Evolutionary conservation across 257 asterid species (phyloP).

Genomic region (Capsicum baccatum): DNA sequence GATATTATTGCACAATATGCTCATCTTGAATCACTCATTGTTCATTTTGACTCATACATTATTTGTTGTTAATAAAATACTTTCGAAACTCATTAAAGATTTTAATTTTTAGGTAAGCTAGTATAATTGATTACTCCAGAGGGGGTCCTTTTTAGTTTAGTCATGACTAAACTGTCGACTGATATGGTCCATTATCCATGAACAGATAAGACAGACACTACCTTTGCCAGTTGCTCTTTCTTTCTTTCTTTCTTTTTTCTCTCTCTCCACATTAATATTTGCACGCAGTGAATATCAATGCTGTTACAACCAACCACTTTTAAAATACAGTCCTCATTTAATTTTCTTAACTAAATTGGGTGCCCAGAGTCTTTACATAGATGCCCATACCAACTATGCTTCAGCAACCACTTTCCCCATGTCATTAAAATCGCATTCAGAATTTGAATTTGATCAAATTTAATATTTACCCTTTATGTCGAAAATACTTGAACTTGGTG

Average conservation of each 20-base stretch:
- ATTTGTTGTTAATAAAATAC: neutral
- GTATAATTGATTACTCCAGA: neutral
- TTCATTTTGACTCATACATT: neutral
- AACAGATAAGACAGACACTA: conserved; percentile 20
- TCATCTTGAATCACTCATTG: no score
- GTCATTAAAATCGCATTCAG: neutral
- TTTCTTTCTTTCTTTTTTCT: conserved; percentile 8
- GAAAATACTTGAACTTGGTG: neutral
- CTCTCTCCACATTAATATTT: conserved; percentile 28
- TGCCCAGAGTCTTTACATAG: conserved; percentile 9
- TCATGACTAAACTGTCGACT: conserved; percentile 29
- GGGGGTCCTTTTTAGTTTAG: neutral
- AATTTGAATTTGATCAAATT: neutral
- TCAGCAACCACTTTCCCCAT: neutral
- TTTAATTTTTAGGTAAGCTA: neutral
- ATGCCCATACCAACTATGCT: conserved; percentile 25
- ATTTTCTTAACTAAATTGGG: conserved; percentile 53
- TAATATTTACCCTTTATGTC: neutral
- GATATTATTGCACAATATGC: no score
- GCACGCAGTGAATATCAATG: conserved; percentile 49
- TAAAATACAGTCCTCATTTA: conserved; percentile 49
- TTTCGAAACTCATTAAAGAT: neutral
- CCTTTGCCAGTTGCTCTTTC: conserved; percentile 23
- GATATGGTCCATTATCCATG: conserved; percentile 28
- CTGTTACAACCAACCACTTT: conserved; percentile 44